Evolutionary conservation across 2,329 filamentous ascomycete genomes (phyloP).

Genomic region (Cladorrhinum sp.): DNA sequence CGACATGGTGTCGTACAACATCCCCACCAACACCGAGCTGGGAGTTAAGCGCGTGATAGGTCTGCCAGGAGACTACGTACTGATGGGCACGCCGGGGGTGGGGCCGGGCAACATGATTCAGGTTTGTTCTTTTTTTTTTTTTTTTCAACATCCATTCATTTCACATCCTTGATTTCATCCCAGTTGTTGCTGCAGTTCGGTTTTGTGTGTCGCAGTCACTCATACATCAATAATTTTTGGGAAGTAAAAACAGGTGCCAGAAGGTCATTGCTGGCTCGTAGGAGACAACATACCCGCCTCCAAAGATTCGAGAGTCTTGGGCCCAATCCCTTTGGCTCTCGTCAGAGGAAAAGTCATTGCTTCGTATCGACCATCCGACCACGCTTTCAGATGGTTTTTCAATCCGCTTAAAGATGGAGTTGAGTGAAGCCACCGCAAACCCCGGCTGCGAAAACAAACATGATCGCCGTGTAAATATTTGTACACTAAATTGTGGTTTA

Average conservation of each 20-base stretch:
- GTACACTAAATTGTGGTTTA: not conserved
- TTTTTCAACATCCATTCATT: too few species aligned
- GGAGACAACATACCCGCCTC: constrained; percentile 86
- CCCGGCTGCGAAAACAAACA: not conserved
- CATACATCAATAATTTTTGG: not conserved
- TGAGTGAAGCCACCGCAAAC: not conserved
- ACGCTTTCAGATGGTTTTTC: constrained; percentile 45
- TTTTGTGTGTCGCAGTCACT: not conserved
- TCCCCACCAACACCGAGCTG: constrained; percentile 62
- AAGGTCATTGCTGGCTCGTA: constrained; percentile 86
- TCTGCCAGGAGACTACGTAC: constrained; percentile 73
- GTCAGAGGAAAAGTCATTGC: constrained; percentile 79
- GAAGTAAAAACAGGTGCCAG: constrained; percentile 61
- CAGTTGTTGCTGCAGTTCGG: too few species aligned
- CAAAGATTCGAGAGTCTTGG: constrained; percentile 81
- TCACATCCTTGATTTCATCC: too few species aligned
- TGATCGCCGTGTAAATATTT: not conserved
- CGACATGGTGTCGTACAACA: constrained; percentile 76
- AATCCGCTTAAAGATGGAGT: constrained; percentile 30
- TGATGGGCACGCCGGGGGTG: constrained; percentile 56
- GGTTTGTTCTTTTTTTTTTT: constrained; percentile 45
- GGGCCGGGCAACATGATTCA: constrained; percentile 58
- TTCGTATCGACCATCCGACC: constrained; percentile 33
- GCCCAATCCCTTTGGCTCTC: constrained; percentile 80
- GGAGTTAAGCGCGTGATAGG: constrained; percentile 79